phyloP scores from a whole-genome alignment of 805 yeast species.

The Candida sphagnicola region DNA sequence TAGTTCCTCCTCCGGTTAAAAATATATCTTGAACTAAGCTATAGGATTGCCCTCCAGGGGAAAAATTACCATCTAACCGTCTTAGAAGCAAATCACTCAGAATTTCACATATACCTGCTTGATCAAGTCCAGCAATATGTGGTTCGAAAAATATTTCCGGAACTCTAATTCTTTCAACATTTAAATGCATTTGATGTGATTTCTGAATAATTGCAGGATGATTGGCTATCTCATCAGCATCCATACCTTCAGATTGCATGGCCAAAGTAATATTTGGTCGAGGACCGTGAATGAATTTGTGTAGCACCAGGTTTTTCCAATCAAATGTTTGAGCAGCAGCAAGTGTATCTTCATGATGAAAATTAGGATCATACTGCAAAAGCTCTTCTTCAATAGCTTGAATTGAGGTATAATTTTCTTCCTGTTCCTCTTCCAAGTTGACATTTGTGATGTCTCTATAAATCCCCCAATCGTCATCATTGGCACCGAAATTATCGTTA shows the following conservation, averaged over 20 bases:
- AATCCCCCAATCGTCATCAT: constrained; percentile 93
- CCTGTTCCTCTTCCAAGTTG: constrained; percentile 77
- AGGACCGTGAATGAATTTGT: constrained; percentile 87
- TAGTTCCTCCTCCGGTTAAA: constrained; percentile 81
- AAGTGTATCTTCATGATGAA: constrained; percentile 79
- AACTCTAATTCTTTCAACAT: constrained; percentile 84
- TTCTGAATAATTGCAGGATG: constrained; percentile 72
- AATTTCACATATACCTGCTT: constrained; percentile 86
- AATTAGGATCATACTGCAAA: constrained; percentile 78
- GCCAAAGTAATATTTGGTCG: constrained; percentile 66
- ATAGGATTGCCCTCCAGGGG: constrained; percentile 49
- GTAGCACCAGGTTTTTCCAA: constrained; percentile 78
- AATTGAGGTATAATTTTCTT: constrained; percentile 61
- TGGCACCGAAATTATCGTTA: constrained; percentile 90
- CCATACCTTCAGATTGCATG: constrained; percentile 39
- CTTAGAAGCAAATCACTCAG: constrained; percentile 61
- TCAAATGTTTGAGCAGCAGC: constrained; percentile 68
- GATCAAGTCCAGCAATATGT: constrained; percentile 89
- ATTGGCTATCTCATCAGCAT: constrained; percentile 39
- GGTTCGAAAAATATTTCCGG: constrained; percentile 95
- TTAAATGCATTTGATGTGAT: constrained; percentile 85
- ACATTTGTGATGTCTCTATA: constrained; percentile 77
- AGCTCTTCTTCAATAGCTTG: constrained; percentile 68
- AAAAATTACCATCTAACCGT: constrained; percentile 55
- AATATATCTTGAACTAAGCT: constrained; percentile 62